Percentiles rank a stretch among this genome's conserved stretches.
Evolutionary conservation across 305 asterid genomes (phyloP).

Genomic region (Fraxinus latifolia): DNA sequence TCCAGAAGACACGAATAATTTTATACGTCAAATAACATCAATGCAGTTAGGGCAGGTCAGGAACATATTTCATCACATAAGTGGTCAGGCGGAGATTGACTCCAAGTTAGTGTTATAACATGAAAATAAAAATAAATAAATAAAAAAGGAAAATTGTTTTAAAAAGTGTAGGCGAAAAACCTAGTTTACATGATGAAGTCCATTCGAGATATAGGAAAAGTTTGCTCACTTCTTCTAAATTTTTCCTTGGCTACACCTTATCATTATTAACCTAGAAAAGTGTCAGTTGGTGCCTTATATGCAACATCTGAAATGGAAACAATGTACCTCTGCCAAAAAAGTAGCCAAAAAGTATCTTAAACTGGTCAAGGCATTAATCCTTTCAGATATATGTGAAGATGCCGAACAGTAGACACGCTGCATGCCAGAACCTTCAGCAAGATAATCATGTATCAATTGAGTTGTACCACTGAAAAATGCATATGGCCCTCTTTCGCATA

Average conservation of each 20-base stretch:
- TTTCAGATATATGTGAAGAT: constrained; percentile 75
- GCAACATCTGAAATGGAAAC: constrained; percentile 5
- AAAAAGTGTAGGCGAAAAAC: not conserved
- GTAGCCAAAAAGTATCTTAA: constrained; percentile 73
- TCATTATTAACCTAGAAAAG: not conserved
- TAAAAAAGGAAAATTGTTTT: not conserved
- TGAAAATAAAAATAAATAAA: not conserved
- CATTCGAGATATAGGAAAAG: not conserved
- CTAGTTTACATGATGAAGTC: not conserved
- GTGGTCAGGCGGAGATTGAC: not conserved
- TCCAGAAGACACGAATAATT: constrained; percentile 4
- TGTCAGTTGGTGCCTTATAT: not conserved
- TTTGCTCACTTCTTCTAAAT: not conserved
- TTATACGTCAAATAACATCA: not conserved
- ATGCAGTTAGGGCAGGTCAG: constrained; percentile 1
- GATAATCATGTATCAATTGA: constrained; percentile 57
- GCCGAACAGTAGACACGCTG: constrained; percentile 61
- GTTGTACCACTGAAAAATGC: constrained; percentile 69
- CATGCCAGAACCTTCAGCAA: constrained; percentile 63
- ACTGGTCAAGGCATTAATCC: constrained; percentile 65
- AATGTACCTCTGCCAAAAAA: constrained; percentile 85
- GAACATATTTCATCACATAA: not conserved
- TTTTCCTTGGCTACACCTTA: not conserved
- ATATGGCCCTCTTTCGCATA: constrained; percentile 82
- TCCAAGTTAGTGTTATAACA: not conserved